Conservation (phyloP, 495 filamentous ascomycete species). For the Parachaetomium inaequale region DNA sequence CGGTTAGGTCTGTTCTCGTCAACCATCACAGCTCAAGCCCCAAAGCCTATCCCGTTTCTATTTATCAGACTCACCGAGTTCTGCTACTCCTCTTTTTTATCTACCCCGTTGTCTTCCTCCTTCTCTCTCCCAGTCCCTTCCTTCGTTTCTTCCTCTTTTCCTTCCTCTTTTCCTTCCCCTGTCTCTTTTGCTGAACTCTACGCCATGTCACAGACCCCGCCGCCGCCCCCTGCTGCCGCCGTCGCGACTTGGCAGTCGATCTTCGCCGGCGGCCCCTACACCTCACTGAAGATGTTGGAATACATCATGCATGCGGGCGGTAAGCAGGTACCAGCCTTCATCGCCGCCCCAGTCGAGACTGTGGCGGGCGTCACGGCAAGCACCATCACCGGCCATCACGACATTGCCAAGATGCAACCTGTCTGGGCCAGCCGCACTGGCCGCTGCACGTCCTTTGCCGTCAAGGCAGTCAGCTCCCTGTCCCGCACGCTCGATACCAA, state of each 20-base stretch:
- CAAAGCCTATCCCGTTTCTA: background rate
- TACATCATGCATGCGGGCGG: background rate
- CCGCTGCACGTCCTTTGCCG: constrained; percentile 2
- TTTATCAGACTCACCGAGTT: background rate
- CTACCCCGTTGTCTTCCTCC: background rate
- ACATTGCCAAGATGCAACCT: background rate
- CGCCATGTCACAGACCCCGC: background rate
- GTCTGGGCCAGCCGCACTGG: background rate
- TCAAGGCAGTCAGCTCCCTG: background rate
- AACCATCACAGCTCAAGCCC: background rate
- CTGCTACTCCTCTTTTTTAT: too few species aligned
- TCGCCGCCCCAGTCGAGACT: background rate
- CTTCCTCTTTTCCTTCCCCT: background rate
- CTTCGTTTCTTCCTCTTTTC: background rate
- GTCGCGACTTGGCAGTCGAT: background rate
- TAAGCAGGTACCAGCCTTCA: background rate
- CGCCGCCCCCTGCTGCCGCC: too few species aligned
- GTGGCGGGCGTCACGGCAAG: background rate
- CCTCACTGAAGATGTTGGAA: background rate
- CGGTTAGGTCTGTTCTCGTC: background rate
- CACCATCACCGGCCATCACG: background rate
- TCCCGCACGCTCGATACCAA: background rate
- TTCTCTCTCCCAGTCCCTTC: too few species aligned
- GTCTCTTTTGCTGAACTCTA: background rate
- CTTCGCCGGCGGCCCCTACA: background rate